These are phyloP conservation scores for Alternaria rosae DNA, from an alignment of 2,329 filamentous ascomycete genomes.

Conservation along the genomic window DNA sequence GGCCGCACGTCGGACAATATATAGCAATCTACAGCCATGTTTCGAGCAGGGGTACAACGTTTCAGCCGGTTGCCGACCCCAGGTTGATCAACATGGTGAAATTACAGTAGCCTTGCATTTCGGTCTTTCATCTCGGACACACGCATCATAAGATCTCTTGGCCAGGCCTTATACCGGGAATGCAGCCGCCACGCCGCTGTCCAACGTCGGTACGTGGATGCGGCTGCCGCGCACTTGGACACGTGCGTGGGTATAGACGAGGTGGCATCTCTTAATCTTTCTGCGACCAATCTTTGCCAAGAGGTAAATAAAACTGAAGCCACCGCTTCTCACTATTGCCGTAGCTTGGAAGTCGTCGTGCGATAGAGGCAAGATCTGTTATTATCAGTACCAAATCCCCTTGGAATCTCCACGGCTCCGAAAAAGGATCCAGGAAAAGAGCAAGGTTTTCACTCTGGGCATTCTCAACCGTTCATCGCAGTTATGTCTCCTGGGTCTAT, in stretches of 20 bases:
- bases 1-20: constrained; percentile 17
- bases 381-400: background rate
- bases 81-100: constrained; percentile 15
- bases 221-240: background rate
- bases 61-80: constrained; percentile 18
- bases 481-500: background rate
- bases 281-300: constrained; percentile 2
- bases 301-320: background rate
- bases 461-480: background rate
- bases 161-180: constrained; percentile 7
- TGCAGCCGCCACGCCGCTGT: constrained; percentile 4
- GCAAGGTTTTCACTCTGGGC: background rate
- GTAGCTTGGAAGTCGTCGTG: background rate
- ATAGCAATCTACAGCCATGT: constrained; percentile 20
- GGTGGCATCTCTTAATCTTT: constrained; percentile 3
- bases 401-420: background rate
- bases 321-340: background rate
- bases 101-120: constrained; percentile 8
- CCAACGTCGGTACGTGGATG: constrained; percentile 3
- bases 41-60: constrained; percentile 15
- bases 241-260: constrained; percentile 3
- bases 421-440: background rate
- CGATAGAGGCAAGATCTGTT: background rate
- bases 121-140: background rate
- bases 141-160: constrained; percentile 7